A percentile compares a stretch with the other conserved stretches of the same genome.
Conservation (phyloP, 331 rosid species). For the Dryas integrifolia region DNA sequence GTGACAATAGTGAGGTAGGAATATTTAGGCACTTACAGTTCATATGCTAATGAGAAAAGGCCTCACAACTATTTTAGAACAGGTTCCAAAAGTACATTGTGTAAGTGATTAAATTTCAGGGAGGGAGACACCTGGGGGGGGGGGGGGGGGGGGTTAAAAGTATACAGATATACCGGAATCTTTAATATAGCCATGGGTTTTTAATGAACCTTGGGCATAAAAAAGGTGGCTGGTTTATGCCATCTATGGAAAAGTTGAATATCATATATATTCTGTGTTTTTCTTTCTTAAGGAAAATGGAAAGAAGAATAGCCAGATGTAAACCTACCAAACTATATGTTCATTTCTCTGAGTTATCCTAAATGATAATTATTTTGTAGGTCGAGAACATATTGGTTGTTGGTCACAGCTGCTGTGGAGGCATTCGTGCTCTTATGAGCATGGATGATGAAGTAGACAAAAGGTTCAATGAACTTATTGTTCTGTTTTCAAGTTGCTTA, state of each 20-base stretch:
- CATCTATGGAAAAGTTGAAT: background rate
- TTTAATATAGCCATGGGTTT: background rate
- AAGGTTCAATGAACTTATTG: constrained; percentile 36
- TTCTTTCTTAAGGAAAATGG: background rate
- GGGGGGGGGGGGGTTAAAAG: background rate
- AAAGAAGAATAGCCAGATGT: background rate
- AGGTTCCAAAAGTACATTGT: background rate
- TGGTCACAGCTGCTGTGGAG: constrained; percentile 99
- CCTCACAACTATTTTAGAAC: background rate
- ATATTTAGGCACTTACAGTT: background rate
- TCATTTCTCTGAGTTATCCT: background rate
- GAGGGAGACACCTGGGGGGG: background rate
- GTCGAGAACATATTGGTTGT: constrained; percentile 80
- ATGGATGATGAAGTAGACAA: constrained; percentile 59
- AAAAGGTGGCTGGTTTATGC: background rate
- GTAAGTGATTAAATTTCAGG: background rate
- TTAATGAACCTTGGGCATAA: background rate
- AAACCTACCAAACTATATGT: background rate
- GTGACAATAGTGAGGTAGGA: background rate
- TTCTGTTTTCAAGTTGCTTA: background rate
- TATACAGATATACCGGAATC: background rate
- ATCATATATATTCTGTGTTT: background rate
- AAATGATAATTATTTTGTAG: constrained; percentile 35
- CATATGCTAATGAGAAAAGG: background rate
- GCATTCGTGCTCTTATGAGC: constrained; percentile 93